Conservation (phyloP, 2,329 filamentous ascomycete species). For the Talaromyces sp. region DNA sequence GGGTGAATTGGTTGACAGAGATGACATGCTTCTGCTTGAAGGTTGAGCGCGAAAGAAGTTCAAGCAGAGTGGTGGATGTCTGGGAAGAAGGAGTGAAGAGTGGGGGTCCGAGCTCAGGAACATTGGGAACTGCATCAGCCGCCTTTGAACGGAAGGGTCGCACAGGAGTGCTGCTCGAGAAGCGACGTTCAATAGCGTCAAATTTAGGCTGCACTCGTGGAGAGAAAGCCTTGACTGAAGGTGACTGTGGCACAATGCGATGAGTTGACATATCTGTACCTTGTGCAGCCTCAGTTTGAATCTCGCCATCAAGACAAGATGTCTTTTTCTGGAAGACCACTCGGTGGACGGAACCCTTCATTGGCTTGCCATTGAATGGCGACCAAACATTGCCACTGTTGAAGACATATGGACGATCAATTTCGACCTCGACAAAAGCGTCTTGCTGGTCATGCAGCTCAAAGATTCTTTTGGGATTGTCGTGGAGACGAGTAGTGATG, state of each 20-base stretch:
- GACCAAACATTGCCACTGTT: constrained; percentile 59
- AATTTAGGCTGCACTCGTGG: constrained; percentile 38
- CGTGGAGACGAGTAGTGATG: constrained; percentile 66
- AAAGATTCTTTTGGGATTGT: constrained; percentile 77
- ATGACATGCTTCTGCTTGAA: constrained; percentile 90
- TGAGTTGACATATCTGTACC: constrained; percentile 76
- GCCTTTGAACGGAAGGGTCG: constrained; percentile 31
- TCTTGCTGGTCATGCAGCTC: constrained; percentile 77
- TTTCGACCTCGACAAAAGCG: constrained; percentile 69
- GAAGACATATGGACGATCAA: constrained; percentile 67
- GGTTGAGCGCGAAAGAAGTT: constrained; percentile 72
- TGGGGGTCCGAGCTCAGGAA: constrained; percentile 39
- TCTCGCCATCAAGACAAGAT: constrained; percentile 68
- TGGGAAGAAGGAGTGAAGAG: constrained; percentile 51
- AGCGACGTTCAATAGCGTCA: constrained; percentile 38
- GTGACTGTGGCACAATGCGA: constrained; percentile 51
- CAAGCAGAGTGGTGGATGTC: constrained; percentile 57
- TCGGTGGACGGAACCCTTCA: constrained; percentile 68
- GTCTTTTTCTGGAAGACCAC: constrained; percentile 73
- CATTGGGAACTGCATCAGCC: constrained; percentile 22
- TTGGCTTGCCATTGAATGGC: constrained; percentile 65
- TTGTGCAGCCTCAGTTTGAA: constrained; percentile 54
- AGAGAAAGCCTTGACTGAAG: constrained; percentile 52
- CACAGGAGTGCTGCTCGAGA: constrained; percentile 37
- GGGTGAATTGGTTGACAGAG: constrained; percentile 85